These are phyloP conservation scores for Cladophialophora yegresii DNA, from an alignment of 2,329 filamentous ascomycete genomes.

Conservation along the genomic window DNA sequence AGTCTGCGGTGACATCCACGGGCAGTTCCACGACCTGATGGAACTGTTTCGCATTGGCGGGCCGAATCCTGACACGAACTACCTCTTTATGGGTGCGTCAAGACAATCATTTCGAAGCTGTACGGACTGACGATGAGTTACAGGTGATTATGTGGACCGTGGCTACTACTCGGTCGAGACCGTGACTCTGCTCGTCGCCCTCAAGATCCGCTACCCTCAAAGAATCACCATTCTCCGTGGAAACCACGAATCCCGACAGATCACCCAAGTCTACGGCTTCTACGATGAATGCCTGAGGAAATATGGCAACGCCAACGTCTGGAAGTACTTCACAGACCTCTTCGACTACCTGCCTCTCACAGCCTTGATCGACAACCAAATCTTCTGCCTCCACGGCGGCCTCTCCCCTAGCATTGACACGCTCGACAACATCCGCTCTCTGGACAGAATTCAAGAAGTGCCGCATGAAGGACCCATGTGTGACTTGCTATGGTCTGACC, in stretches of 20 bases:
- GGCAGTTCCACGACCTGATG: slow-evolving; percentile 98
- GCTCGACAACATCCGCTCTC: slow-evolving; percentile 88
- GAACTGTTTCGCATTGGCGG: slow-evolving; percentile 99
- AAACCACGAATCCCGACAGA: slow-evolving; percentile 98
- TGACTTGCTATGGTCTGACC: slow-evolving; percentile 96
- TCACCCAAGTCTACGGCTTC: slow-evolving; percentile 98
- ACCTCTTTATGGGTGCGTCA: slow-evolving; percentile 91
- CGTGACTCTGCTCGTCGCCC: slow-evolving; percentile 89
- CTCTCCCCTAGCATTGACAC: slow-evolving; percentile 95
- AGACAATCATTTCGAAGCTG: neutral
- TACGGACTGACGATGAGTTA: slow-evolving; percentile 7
- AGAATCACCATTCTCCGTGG: slow-evolving; percentile 98
- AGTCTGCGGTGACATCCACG: slow-evolving; percentile 98
- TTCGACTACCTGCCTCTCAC: slow-evolving; percentile 98
- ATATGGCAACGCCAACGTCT: slow-evolving; percentile 98
- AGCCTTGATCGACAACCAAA: slow-evolving; percentile 97
- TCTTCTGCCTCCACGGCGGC: slow-evolving; percentile 97
- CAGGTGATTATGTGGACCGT: slow-evolving; percentile 96
- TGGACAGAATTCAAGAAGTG: slow-evolving; percentile 97
- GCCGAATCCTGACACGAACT: slow-evolving; percentile 97
- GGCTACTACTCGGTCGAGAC: slow-evolving; percentile 99
- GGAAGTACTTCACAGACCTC: slow-evolving; percentile 98
- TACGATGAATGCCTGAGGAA: slow-evolving; percentile 99
- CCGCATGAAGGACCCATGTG: slow-evolving; percentile 98
- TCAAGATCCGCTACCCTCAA: slow-evolving; percentile 97